Percentiles rank a stretch among this genome's conserved stretches.
Evolutionary conservation across 129 eudicot species (phyloP).

Genomic region (Erigeron canadensis): DNA sequence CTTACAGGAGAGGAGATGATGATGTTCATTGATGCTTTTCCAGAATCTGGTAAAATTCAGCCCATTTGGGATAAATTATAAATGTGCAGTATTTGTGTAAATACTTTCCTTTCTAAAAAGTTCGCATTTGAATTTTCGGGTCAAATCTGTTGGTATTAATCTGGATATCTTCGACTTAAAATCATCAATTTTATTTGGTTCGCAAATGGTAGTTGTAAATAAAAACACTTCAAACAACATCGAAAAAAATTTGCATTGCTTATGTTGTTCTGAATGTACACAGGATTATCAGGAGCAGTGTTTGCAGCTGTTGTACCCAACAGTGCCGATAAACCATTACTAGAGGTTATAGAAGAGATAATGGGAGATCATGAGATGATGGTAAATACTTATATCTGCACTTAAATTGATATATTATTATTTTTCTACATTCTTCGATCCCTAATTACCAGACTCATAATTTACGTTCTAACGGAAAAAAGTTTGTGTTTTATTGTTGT

Average conservation of each 20-base stretch:
- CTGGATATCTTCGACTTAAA: background rate
- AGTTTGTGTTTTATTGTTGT: background rate
- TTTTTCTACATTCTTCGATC: background rate
- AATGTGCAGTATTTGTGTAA: too few species aligned
- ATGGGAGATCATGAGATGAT: slow-evolving; percentile 94
- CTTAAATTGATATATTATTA: background rate
- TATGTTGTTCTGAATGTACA: slow-evolving; percentile 9
- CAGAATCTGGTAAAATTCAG: slow-evolving; percentile 64
- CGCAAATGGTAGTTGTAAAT: background rate
- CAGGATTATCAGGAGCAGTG: slow-evolving; percentile 73
- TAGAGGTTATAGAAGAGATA: slow-evolving; percentile 83
- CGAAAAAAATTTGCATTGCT: background rate
- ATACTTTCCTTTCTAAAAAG: background rate
- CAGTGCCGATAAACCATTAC: slow-evolving; percentile 75
- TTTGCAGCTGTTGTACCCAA: slow-evolving; percentile 96
- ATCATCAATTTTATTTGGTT: too few species aligned
- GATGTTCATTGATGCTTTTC: slow-evolving; percentile 92
- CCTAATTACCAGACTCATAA: background rate
- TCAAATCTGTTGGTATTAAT: background rate
- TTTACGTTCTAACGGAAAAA: background rate
- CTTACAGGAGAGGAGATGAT: slow-evolving; percentile 98
- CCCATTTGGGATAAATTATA: too few species aligned
- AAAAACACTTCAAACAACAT: background rate
- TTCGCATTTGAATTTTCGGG: background rate
- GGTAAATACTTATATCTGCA: slow-evolving; percentile 33